Percentiles rank a stretch among this genome's conserved stretches.
phyloP scores from a whole-genome alignment of 2,329 filamentous ascomycete genomes.

The Fusarium sp. region DNA sequence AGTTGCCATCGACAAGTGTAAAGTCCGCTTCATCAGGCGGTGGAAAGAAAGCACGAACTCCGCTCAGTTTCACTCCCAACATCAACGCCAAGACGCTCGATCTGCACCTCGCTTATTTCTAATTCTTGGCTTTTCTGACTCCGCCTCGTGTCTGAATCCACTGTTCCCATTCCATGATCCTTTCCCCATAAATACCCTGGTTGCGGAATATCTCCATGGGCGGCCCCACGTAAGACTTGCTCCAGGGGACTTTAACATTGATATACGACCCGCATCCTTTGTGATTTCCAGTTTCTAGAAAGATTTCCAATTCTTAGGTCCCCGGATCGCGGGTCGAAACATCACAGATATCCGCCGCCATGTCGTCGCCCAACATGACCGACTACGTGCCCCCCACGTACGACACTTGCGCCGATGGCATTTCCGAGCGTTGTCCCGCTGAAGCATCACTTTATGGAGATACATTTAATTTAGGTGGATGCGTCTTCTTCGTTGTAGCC shows the following conservation, averaged over 20 bases:
- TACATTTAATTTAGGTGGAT: constrained; percentile 45
- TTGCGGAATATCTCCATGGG: constrained; percentile 11
- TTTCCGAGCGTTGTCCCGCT: constrained; percentile 42
- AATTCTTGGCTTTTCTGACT: constrained; percentile 25
- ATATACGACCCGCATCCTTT: constrained; percentile 5
- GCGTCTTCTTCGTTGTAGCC: constrained; percentile 54
- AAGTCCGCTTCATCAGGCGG: too few relatives aligned
- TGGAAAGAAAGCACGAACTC: too few relatives aligned
- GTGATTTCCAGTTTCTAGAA: not conserved
- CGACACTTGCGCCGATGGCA: constrained; percentile 25
- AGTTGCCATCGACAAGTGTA: too few relatives aligned
- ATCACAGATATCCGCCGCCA: constrained; percentile 5
- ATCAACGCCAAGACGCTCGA: constrained; percentile 24
- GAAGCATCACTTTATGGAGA: constrained; percentile 45
- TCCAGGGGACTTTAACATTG: not conserved
- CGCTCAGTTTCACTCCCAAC: not conserved
- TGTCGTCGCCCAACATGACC: constrained; percentile 17
- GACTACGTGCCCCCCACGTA: constrained; percentile 31
- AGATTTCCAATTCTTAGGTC: not conserved
- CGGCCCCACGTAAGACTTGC: not conserved
- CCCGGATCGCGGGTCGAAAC: not conserved
- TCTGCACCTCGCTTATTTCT: constrained; percentile 25
- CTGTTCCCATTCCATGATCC: constrained; percentile 8
- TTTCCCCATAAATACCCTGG: not conserved
- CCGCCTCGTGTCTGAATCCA: constrained; percentile 18